Evolutionary conservation across 257 asterid species (phyloP).

Genomic region (Ophiorrhiza pumila): DNA sequence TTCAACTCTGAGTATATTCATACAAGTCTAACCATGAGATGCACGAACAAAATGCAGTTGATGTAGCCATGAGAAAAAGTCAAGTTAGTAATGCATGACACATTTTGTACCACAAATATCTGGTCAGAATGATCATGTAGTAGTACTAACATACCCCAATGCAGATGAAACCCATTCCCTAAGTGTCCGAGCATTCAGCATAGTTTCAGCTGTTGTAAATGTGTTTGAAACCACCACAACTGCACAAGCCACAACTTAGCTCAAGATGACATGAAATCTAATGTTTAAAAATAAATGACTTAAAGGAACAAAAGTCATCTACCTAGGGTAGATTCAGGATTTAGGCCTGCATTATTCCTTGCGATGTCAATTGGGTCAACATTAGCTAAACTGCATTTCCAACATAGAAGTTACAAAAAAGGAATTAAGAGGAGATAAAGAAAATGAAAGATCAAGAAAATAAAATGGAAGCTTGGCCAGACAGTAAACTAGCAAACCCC

Average conservation of each 20-base stretch:
- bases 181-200: slow-evolving; percentile 89
- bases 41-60: no score
- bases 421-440: slow-evolving; percentile 7
- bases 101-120: neutral
- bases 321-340: slow-evolving; percentile 98
- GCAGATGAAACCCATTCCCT: no score
- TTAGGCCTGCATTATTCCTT: slow-evolving; percentile 65
- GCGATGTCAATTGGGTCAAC: slow-evolving; percentile 95
- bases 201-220: slow-evolving; percentile 96
- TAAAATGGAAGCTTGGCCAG: slow-evolving; percentile 4
- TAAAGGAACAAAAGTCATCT: slow-evolving; percentile 15
- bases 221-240: slow-evolving; percentile 96
- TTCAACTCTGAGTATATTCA: no score
- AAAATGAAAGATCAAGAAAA: slow-evolving; percentile 15
- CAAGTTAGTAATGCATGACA: no score
- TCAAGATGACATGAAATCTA: no score
- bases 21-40: no score
- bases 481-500: no score
- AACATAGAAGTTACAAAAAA: neutral
- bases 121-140: slow-evolving; percentile 2
- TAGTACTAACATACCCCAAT: slow-evolving; percentile 71
- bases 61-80: no score
- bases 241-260: slow-evolving; percentile 33
- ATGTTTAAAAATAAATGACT: no score
- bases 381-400: slow-evolving; percentile 75